Percentiles rank a stretch among this genome's conserved stretches.
These are phyloP conservation scores for Phytopythium aichiense DNA, from an alignment of 352 stramenopile species.

Conservation along the genomic window DNA sequence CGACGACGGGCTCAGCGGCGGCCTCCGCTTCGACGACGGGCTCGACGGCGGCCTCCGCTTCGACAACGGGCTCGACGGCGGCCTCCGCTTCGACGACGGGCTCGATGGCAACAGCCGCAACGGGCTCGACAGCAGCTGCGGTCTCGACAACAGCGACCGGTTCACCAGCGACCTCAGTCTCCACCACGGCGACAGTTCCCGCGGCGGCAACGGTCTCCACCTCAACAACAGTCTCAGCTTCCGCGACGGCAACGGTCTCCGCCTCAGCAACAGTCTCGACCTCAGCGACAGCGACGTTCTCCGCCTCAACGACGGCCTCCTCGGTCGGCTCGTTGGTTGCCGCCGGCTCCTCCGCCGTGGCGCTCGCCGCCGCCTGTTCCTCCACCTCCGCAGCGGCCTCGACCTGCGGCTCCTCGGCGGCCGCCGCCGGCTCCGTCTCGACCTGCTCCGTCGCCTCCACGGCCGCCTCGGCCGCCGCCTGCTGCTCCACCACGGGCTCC, in stretches of 20 bases:
- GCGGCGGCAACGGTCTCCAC: background rate
- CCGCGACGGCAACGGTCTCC: background rate
- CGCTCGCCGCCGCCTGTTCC: slow-evolving; percentile 3
- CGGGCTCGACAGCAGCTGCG: too few relatives aligned
- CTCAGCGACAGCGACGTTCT: background rate
- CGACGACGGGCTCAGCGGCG: background rate
- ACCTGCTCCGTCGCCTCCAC: background rate
- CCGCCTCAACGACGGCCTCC: background rate
- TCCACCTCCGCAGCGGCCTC: background rate
- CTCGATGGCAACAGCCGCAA: background rate
- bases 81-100: background rate
- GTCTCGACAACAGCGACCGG: too few relatives aligned
- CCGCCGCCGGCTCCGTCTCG: background rate
- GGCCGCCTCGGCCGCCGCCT: too few relatives aligned
- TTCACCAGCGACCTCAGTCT: background rate
- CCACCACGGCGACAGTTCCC: background rate
- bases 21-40: background rate
- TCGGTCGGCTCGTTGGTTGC: background rate
- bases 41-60: background rate
- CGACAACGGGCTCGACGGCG: too few relatives aligned
- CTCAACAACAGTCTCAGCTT: background rate
- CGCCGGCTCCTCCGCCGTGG: background rate
- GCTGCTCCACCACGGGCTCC: background rate
- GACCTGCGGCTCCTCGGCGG: slow-evolving; percentile 3
- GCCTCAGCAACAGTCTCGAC: background rate